phyloP scores from a whole-genome alignment of 2,329 filamentous ascomycete genomes.

The Mariannaea elegans region DNA sequence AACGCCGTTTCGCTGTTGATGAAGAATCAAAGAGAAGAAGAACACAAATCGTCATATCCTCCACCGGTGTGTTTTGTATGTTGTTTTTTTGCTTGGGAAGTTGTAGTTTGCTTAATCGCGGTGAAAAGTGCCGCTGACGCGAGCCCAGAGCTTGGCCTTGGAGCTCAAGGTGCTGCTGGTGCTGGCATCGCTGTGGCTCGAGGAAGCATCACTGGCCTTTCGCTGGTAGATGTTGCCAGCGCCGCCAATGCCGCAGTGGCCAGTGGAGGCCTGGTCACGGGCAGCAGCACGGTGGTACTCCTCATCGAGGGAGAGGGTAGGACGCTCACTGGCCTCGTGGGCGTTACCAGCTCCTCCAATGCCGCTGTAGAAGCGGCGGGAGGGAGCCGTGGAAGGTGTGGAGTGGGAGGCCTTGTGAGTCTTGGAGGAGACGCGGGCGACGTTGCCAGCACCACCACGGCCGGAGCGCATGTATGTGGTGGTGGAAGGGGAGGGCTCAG shows the following conservation, averaged over 20 bases:
- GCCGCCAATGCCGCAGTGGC: slow-evolving; percentile 73
- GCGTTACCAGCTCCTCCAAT: slow-evolving; percentile 73
- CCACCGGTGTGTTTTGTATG: slow-evolving; percentile 4
- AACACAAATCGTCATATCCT: background rate
- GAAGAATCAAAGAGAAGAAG: background rate
- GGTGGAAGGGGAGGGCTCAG: slow-evolving; percentile 44
- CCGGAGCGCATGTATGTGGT: slow-evolving; percentile 57
- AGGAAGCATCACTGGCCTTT: slow-evolving; percentile 46
- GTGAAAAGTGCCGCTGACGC: slow-evolving; percentile 45
- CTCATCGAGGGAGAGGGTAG: slow-evolving; percentile 62
- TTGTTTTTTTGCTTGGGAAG: background rate
- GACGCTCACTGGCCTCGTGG: slow-evolving; percentile 55
- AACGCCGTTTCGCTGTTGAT: slow-evolving; percentile 40
- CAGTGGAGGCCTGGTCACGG: slow-evolving; percentile 55
- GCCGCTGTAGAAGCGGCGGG: slow-evolving; percentile 69
- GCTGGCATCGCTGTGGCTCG: slow-evolving; percentile 43
- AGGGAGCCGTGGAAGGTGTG: slow-evolving; percentile 49
- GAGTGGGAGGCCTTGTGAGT: slow-evolving; percentile 53
- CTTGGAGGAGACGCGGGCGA: slow-evolving; percentile 56
- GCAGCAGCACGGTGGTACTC: slow-evolving; percentile 54
- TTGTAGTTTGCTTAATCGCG: slow-evolving; percentile 35
- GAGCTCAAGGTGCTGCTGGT: slow-evolving; percentile 50
- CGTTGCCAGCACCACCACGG: slow-evolving; percentile 66
- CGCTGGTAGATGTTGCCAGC: slow-evolving; percentile 71
- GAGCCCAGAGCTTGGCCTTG: slow-evolving; percentile 46